Percentiles rank a stretch among this genome's conserved stretches.
Conservation (phyloP, 768 basidiomycete species). For the Leccinum sublutescens region DNA sequence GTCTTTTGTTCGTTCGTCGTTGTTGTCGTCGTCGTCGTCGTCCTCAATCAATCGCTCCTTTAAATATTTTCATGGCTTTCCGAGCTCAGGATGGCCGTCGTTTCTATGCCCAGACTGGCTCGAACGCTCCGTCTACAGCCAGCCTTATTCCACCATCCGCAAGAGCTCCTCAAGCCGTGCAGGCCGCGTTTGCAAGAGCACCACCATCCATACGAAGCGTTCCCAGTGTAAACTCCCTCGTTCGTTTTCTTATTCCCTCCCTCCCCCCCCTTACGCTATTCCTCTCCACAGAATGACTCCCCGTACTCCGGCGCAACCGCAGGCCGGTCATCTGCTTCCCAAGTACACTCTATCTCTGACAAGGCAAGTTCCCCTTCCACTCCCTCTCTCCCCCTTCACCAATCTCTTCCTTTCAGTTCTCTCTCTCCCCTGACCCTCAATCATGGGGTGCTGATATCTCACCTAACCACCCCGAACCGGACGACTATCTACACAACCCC, state of each 20-base stretch:
- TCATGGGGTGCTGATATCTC: conserved; percentile 71
- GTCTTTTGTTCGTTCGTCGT: conserved; percentile 1
- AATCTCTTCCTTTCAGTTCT: conserved; percentile 46
- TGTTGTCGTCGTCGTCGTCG: not conserved
- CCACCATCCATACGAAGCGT: conserved; percentile 37
- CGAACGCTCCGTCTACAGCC: conserved; percentile 48
- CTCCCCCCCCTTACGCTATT: not conserved
- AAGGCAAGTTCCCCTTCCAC: conserved; percentile 40
- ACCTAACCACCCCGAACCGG: conserved; percentile 53
- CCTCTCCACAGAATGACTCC: conserved; percentile 36
- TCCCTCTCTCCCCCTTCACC: not conserved
- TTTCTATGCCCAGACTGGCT: conserved; percentile 39
- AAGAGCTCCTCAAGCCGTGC: conserved; percentile 33
- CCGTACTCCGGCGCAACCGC: conserved; percentile 37
- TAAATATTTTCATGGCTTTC: conserved; percentile 21
- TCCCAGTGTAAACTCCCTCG: conserved; percentile 42
- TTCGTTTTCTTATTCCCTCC: conserved; percentile 25
- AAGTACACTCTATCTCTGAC: conserved; percentile 52
- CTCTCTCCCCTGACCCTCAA: conserved; percentile 69
- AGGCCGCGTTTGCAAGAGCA: conserved; percentile 43
- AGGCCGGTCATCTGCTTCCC: conserved; percentile 28
- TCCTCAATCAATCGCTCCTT: conserved; percentile 17
- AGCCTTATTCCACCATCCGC: conserved; percentile 46
- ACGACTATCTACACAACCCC: conserved; percentile 74
- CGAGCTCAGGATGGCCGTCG: conserved; percentile 35